Evolutionary conservation across 352 stramenopile species (phyloP).

Genomic region (Phytophthora palmivora): DNA sequence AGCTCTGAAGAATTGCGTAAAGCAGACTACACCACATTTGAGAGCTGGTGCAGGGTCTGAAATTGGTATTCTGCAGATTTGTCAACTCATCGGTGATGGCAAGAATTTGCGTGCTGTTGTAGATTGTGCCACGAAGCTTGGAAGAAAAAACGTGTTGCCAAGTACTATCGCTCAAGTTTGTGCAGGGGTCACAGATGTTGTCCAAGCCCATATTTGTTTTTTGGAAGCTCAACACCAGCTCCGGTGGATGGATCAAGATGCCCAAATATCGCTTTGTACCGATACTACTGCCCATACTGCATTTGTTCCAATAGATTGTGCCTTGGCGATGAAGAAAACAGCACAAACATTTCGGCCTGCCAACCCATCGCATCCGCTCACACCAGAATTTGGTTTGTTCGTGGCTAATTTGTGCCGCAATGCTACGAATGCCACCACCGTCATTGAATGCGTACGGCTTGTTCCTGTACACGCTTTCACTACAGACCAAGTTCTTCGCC

Average conservation of each 20-base stretch:
- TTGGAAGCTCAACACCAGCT: conserved; percentile 51
- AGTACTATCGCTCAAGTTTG: conserved; percentile 44
- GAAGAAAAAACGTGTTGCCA: conserved; percentile 21
- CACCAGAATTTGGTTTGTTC: conserved; percentile 14
- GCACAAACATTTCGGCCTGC: conserved; percentile 14
- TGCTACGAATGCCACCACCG: conserved; percentile 25
- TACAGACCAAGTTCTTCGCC: conserved; percentile 22
- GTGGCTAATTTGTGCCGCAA: conserved; percentile 39
- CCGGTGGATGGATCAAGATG: conserved; percentile 52
- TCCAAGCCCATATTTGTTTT: conserved; percentile 48
- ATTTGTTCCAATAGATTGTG: conserved; percentile 46
- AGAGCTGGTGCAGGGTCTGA: conserved; percentile 8
- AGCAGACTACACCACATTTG: conserved; percentile 31
- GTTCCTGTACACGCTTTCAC: conserved; percentile 32
- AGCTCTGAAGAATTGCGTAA: conserved; percentile 41
- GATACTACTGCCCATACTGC: conserved; percentile 14
- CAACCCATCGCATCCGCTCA: conserved; percentile 2
- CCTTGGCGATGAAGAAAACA: conserved; percentile 20
- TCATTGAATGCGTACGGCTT: conserved; percentile 40
- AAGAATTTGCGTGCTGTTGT: conserved; percentile 24
- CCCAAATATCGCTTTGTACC: conserved; percentile 44
- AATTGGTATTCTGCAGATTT: conserved; percentile 37
- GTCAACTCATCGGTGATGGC: conserved; percentile 19
- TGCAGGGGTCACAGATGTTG: conserved; percentile 7
- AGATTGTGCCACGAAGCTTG: conserved; percentile 36